Evolutionary conservation across 805 yeast genomes (phyloP).

Genomic region (Metschnikowia borealis): DNA sequence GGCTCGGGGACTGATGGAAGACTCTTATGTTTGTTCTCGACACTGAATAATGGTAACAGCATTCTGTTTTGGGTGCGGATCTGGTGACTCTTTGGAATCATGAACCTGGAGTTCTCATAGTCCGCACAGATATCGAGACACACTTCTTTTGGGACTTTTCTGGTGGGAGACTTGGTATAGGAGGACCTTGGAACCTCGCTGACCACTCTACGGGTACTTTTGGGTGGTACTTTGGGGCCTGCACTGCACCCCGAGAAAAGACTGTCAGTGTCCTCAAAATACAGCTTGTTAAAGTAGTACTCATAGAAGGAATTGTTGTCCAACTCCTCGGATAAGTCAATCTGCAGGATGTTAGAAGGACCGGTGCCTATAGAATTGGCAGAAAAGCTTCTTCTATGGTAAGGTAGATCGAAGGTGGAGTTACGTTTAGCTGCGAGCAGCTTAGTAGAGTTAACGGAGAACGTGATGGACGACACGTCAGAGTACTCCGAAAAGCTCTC

Average conservation of each 20-base stretch:
- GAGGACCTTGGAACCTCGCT: neutral
- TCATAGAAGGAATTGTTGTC: slow-evolving; percentile 4
- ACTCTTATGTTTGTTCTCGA: neutral
- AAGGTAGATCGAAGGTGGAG: slow-evolving; percentile 3
- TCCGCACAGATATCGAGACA: slow-evolving; percentile 18
- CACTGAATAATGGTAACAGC: neutral
- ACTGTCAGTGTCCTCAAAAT: neutral
- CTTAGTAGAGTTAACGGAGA: neutral
- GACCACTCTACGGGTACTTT: neutral
- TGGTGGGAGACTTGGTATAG: neutral
- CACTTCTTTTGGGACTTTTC: slow-evolving; percentile 3
- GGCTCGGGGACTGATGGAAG: neutral
- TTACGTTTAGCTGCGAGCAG: neutral
- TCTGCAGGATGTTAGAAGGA: slow-evolving; percentile 1
- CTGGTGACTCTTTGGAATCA: slow-evolving; percentile 13
- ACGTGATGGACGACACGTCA: neutral
- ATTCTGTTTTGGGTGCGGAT: neutral
- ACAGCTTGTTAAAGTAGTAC: slow-evolving; percentile 2
- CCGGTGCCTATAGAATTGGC: neutral
- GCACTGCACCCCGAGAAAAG: neutral
- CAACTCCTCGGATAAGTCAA: slow-evolving; percentile 4
- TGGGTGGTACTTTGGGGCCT: neutral
- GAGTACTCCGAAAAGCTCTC: neutral
- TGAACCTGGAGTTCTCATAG: slow-evolving; percentile 18
- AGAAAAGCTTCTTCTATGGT: neutral